Evolutionary conservation across 768 basidiomycete genomes (phyloP).

Genomic region (Tubosaeta sp.): DNA sequence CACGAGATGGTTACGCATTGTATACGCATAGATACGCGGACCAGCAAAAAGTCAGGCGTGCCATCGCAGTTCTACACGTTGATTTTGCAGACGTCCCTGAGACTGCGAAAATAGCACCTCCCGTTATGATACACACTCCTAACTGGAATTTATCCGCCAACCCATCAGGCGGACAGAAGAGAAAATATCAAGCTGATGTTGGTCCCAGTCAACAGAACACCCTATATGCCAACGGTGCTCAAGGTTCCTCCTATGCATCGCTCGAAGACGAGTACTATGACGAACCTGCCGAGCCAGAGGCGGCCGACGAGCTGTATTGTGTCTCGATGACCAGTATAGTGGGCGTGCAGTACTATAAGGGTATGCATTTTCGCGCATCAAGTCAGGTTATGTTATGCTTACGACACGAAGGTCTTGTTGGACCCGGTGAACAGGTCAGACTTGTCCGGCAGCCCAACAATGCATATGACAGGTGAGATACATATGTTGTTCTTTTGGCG

Average conservation of each 20-base stretch:
- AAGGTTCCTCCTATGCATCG: background rate
- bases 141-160: background rate
- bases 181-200: constrained; percentile 39
- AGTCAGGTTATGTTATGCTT: background rate
- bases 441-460: constrained; percentile 67
- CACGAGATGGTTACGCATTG: background rate
- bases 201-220: constrained; percentile 9
- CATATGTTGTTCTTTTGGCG: background rate
- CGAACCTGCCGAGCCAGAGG: constrained; percentile 44
- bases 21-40: constrained; percentile 46
- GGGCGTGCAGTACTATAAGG: constrained; percentile 80
- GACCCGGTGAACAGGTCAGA: constrained; percentile 70
- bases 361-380: constrained; percentile 27
- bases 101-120: constrained; percentile 31
- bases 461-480: constrained; percentile 55
- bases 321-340: constrained; percentile 60
- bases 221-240: constrained; percentile 15
- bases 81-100: constrained; percentile 55
- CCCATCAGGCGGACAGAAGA: constrained; percentile 31
- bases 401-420: constrained; percentile 63
- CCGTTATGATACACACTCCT: background rate
- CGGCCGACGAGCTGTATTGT: constrained; percentile 65
- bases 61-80: constrained; percentile 50
- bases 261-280: constrained; percentile 37
- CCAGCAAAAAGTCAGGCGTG: constrained; percentile 56